Evolutionary conservation across 257 asterid genomes (phyloP).

Genomic region (Agastache rugosa): DNA sequence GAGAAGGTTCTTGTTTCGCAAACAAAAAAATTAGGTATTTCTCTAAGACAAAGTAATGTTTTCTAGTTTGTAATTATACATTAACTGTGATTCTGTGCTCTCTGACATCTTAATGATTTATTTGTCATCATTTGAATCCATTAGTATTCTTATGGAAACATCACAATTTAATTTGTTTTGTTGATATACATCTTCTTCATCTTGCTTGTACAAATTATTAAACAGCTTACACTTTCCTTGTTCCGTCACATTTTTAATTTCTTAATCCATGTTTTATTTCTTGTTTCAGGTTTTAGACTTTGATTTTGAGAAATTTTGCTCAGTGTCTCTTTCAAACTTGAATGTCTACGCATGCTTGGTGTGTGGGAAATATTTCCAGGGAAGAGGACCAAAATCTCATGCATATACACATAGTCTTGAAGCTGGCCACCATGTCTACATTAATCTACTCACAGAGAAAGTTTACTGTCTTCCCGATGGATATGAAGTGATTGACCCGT

Average conservation of each 20-base stretch:
- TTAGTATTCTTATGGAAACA: neutral
- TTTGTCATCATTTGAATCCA: neutral
- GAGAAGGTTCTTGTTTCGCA: neutral
- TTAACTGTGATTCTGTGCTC: constrained; percentile 11
- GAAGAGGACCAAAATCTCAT: constrained; percentile 94
- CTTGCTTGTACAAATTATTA: neutral
- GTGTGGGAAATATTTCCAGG: constrained; percentile 97
- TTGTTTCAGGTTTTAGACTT: constrained; percentile 89
- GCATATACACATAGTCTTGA: constrained; percentile 99
- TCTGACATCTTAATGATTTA: neutral
- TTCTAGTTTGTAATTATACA: neutral
- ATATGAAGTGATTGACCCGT: constrained; percentile 89
- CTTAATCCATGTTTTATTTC: constrained; percentile 22
- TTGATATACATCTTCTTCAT: neutral
- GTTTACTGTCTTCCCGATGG: constrained; percentile 99
- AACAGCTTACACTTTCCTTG: neutral
- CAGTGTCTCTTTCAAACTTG: constrained; percentile 93
- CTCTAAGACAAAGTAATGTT: neutral
- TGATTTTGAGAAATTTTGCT: constrained; percentile 94
- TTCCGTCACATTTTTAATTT: neutral
- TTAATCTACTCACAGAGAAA: constrained; percentile 92
- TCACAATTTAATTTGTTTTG: neutral
- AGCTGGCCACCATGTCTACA: constrained; percentile 95
- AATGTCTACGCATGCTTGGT: constrained; percentile 97
- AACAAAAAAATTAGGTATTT: neutral